Base-by-base conservation (phyloP, 1,139 yeast genomes). In the Casaregolazyma suthepensis region DNA sequence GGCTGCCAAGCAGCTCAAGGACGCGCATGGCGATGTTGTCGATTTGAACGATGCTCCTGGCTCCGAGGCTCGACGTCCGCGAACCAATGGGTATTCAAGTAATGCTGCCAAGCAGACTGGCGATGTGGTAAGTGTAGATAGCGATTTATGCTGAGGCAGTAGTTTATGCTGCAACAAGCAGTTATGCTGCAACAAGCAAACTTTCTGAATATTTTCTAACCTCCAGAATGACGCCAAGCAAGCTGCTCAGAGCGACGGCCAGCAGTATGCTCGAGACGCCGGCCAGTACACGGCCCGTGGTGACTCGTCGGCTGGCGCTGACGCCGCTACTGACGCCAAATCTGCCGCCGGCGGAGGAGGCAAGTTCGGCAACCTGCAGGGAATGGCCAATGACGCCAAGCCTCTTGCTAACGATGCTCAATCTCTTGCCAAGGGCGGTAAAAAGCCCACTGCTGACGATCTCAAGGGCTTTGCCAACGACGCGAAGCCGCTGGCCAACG, bases 381-480 rank as follows among this genome's bases (percentile, higher is more conserved):
- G 66, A 3, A 60, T 71, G 52, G 65, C 77, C 26, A 58, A 60
- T 31, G 63, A 63, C 31, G 57, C 56, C 7, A 19, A n/a, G 18
- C 17, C 31, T n/a, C 18, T n/a, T 45, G 38, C 35, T 19, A 18
- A 22, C 13, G 37, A 22, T 45, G n/a, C 37, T 7, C 31, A 26
- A 12, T 26, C 31, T 26, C 12, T 26, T 26, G 31, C 31, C 31
- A 26, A 26, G 10, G 12, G 20, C 43, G 43, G 43, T 38, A 38
- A 38, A 18, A 17, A 17, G 20, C 43, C 20, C 10, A 17, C 43
- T 38, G 43, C 31, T 7, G 31, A 26, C 10, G 31, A 26, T 7
- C 6, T 26, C 31, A 26, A 26, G 31, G 31, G 31, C 2, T 26
- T 26, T 26, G 31, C 31, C 31, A 26, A 26, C 31, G 31, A 26